A percentile compares a stretch with the other conserved stretches of the same genome.
Evolutionary conservation across 352 stramenopile genomes (phyloP).

Genomic region (Discostella stelligera): DNA sequence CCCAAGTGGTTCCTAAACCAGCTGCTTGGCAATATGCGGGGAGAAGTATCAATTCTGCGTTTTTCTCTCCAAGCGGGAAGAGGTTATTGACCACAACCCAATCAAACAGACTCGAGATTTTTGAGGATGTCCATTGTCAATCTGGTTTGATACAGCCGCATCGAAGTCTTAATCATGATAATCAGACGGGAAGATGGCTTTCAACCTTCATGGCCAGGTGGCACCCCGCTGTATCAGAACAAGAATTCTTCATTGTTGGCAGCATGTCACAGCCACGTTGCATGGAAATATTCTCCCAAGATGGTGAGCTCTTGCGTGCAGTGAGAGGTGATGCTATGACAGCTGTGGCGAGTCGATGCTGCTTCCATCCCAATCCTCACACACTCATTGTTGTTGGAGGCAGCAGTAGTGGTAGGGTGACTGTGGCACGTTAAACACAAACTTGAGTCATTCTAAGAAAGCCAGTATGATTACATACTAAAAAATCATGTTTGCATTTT

Average conservation of each 20-base stretch:
- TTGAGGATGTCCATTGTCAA: slow-evolving; percentile 52
- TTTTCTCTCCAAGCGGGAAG: slow-evolving; percentile 71
- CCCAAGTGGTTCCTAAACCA: slow-evolving; percentile 42
- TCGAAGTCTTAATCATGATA: slow-evolving; percentile 73
- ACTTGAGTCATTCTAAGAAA: no score
- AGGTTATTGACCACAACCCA: slow-evolving; percentile 65
- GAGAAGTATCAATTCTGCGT: slow-evolving; percentile 75
- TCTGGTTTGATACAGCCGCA: slow-evolving; percentile 42
- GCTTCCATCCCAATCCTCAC: slow-evolving; percentile 69
- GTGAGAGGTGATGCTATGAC: slow-evolving; percentile 62
- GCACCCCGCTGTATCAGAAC: slow-evolving; percentile 50
- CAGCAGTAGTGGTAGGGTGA: slow-evolving; percentile 71
- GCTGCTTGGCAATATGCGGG: slow-evolving; percentile 48
- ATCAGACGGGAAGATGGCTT: slow-evolving; percentile 76
- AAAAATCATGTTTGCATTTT: no score
- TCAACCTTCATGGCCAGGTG: slow-evolving; percentile 79
- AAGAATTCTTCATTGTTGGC: slow-evolving; percentile 73
- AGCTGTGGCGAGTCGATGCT: slow-evolving; percentile 72
- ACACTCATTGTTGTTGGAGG: slow-evolving; percentile 67
- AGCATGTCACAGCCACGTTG: slow-evolving; percentile 69
- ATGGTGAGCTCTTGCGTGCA: slow-evolving; percentile 40
- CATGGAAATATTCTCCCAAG: slow-evolving; percentile 66
- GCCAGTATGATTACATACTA: no score
- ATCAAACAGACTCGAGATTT: slow-evolving; percentile 70
- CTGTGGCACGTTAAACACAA: slow-evolving; percentile 63